Evolutionary conservation across 345 rosid genomes (phyloP), one percentile per base, ranked within the genome.

Genomic region (Citrus mangshanensis): DNA sequence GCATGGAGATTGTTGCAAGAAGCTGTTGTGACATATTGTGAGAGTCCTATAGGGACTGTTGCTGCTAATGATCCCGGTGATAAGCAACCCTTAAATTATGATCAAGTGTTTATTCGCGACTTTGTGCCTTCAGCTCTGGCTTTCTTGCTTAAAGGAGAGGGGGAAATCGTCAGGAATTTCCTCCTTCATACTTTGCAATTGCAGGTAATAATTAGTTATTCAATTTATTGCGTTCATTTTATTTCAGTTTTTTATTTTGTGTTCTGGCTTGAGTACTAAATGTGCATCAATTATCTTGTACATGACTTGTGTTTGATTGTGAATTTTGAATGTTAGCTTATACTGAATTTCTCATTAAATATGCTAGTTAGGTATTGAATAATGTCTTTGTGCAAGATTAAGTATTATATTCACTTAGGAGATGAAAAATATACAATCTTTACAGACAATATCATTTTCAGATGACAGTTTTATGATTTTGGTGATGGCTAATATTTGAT

Each of bases 51-150:
- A 0, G 99, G 99, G 37, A 96, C 98, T 4, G 82, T 96, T 79
- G 99, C 99, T 1, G 99, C 99, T 1, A 94, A 94, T 84, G 99
- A 96, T 84, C 97, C 93, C 0, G 91, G 89, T 32, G 98, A 94
- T 84, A 89, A 87, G 82, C 82, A 63, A 79, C 97, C 97, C 2
- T 83, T 96, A 92, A 96, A 96, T 85, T 96, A 96, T 73, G 99
- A 96, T 87, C 99, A 96, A 86, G 97, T 96, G 24, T 96, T 96
- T 80, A 89, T 96, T 66, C 94, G 99, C 9, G 99, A 96, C 84
- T 94, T 94, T 70, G 93, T 94, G 70, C 99, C 99, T 28, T 93
- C 97, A 8, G 97, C 97, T 63, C 89, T 96, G 35, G 99, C 99
- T 2, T 96, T 94, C 81, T 79, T 96, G 92, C 93, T 96, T 74